phyloP scores from a whole-genome alignment of 441 rosid genomes.

The Macaranga tanarius region DNA sequence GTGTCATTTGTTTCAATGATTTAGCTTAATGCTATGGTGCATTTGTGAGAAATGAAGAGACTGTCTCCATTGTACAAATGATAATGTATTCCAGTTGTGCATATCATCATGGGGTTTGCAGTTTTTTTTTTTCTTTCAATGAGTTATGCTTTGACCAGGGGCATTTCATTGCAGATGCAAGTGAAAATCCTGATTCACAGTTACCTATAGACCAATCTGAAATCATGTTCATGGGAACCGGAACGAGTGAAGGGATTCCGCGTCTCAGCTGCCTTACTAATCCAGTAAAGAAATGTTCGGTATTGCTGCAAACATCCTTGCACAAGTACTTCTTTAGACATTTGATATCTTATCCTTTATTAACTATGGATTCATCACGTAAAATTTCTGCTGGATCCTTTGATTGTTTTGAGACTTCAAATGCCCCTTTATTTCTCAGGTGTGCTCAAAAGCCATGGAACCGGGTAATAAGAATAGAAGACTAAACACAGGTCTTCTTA shows the following conservation, averaged over 20 bases:
- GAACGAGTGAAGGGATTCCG: conserved; percentile 94
- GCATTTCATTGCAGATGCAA: conserved; percentile 43
- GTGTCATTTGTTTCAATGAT: neutral
- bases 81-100: conserved; percentile 1
- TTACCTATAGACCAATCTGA: conserved; percentile 43
- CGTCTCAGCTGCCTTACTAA: conserved; percentile 87
- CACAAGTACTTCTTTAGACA: neutral
- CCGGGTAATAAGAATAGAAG: conserved; percentile 77
- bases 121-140: conserved; percentile 12
- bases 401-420: conserved; percentile 17
- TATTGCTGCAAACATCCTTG: conserved; percentile 28
- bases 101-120: conserved; percentile 16
- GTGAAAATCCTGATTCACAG: conserved; percentile 28
- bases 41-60: conserved; percentile 12
- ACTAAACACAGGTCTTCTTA: conserved; percentile 73
- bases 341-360: neutral
- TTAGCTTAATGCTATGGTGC: neutral
- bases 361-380: conserved; percentile 8
- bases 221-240: conserved; percentile 75
- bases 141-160: conserved; percentile 16
- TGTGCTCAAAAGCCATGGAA: conserved; percentile 73
- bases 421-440: conserved; percentile 42
- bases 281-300: conserved; percentile 71
- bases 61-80: neutral
- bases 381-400: conserved; percentile 3